Base-by-base conservation (phyloP, 345 rosid species). In the Populus deltoides region DNA sequence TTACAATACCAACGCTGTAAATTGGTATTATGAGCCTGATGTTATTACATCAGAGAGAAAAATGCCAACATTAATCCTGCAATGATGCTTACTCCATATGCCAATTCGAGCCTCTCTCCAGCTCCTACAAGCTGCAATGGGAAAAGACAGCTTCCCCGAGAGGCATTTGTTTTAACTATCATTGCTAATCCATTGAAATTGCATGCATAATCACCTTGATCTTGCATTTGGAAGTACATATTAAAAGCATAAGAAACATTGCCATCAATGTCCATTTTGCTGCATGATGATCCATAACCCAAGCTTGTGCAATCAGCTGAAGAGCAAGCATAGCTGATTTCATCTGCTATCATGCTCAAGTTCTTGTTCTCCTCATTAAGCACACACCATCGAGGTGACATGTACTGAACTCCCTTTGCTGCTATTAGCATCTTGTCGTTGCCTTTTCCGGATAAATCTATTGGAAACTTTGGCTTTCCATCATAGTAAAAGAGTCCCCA, bases 401-500 rank as follows among this genome's bases (percentile, higher is more conserved):
- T 55, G 84, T 96, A 92, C 27, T 87, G 69, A 1, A 96, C 92
- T 16, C 87, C 90, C 79, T 90, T 90, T 0, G 97, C 97, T 3
- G 75, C 92, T 1, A 86, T 80, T 0, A 89, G 86, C 84, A 85
- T 72, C 65, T 90, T 88, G 63, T 88, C 77, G 0, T 86, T 77
- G 7, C 91, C 90, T 27, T 81, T 66, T 3, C 95, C 99, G 0
- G 91, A 76, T 71, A 94, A 85, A 77, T 96, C 97, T 71, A 94
- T 61, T 2, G 84, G 77, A 57, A 92, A 92, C 68, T 96, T 93
- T 0, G 97, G 93, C 79, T 83, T 75, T 33, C 97, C 97, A 12
- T 96, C 97, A 53, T 78, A 91, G n/a, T 81, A 65, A 59, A 90
- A 96, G 20, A 96, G 88, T 24, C 98, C 99, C 97, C 99, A 96